Evolutionary conservation across 768 basidiomycete genomes (phyloP).

Genomic region (Lactarius sp.): DNA sequence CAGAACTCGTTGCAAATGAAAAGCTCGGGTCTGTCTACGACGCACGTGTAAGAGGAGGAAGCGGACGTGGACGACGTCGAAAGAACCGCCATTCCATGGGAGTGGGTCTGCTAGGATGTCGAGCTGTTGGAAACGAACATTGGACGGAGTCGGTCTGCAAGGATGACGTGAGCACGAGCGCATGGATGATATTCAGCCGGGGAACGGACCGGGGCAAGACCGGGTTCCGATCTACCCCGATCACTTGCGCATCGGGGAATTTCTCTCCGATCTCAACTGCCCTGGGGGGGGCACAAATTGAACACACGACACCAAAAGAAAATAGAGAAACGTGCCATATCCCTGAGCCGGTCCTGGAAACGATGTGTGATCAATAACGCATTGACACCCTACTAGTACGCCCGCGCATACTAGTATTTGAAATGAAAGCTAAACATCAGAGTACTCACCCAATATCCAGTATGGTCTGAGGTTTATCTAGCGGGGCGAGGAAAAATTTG

Average conservation of each 20-base stretch:
- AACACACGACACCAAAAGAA: no score
- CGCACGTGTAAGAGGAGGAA: conserved; percentile 28
- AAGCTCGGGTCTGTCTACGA: not conserved
- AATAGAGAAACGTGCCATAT: conserved; percentile 7
- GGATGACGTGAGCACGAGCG: not conserved
- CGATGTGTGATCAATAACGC: not conserved
- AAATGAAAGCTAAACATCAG: not conserved
- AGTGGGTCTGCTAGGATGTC: conserved; percentile 25
- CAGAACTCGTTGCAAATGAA: not conserved
- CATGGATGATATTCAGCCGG: no score
- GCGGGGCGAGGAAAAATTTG: conserved; percentile 20
- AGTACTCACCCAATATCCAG: conserved; percentile 28
- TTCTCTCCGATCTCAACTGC: conserved; percentile 28
- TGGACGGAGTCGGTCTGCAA: conserved; percentile 22
- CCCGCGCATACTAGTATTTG: not conserved
- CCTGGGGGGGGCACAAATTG: conserved; percentile 14
- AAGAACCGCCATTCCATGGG: conserved; percentile 24
- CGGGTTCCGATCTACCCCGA: conserved; percentile 26
- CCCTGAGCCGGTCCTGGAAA: conserved; percentile 14
- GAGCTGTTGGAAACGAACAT: conserved; percentile 26
- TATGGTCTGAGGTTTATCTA: conserved; percentile 27
- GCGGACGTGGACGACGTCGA: conserved; percentile 29
- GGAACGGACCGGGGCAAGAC: conserved; percentile 24
- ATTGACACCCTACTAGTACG: not conserved
- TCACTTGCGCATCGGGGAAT: conserved; percentile 21